Evolutionary conservation across 2,329 filamentous ascomycete genomes (phyloP).

Genomic region (Xylariaceae sp.): DNA sequence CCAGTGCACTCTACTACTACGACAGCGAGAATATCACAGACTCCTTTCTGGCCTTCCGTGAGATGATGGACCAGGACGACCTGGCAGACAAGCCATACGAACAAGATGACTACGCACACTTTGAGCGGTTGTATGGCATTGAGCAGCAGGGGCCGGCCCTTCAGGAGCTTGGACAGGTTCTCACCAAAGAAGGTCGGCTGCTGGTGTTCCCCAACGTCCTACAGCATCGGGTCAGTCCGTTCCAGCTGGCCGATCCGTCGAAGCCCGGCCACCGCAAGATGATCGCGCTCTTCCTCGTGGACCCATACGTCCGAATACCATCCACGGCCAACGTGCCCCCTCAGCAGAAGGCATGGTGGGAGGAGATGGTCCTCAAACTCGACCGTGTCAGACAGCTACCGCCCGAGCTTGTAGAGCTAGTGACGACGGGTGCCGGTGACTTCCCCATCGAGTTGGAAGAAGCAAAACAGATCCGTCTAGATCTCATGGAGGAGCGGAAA

Average conservation of each 20-base stretch:
- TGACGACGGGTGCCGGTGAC: constrained; percentile 1
- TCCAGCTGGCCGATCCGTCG: constrained; percentile 41
- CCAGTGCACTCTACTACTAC: constrained; percentile 14
- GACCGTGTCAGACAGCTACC: constrained; percentile 1
- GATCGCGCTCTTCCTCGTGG: constrained; percentile 53
- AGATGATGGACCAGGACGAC: constrained; percentile 19
- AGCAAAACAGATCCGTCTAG: constrained; percentile 7
- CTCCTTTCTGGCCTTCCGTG: constrained; percentile 44
- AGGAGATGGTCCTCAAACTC: constrained; percentile 9
- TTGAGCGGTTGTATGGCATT: constrained; percentile 4
- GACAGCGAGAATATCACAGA: constrained; percentile 40
- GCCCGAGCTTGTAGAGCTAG: constrained; percentile 5
- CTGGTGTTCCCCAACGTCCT: constrained; percentile 21
- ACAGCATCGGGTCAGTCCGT: constrained; percentile 39
- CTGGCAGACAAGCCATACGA: background rate
- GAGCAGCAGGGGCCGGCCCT: constrained; percentile 1
- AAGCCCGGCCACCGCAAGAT: constrained; percentile 52
- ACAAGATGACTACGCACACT: constrained; percentile 6
- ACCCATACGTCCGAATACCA: constrained; percentile 40
- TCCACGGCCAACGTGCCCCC: constrained; percentile 38
- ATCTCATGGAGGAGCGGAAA: constrained; percentile 11
- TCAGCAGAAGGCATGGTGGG: constrained; percentile 34
- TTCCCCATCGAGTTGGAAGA: constrained; percentile 7
- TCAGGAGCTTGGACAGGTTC: constrained; percentile 17
- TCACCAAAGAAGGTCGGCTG: constrained; percentile 15